These are phyloP conservation scores for Stachybotrys echinatus DNA, from an alignment of 2,329 filamentous ascomycete genomes.

Conservation along the genomic window DNA sequence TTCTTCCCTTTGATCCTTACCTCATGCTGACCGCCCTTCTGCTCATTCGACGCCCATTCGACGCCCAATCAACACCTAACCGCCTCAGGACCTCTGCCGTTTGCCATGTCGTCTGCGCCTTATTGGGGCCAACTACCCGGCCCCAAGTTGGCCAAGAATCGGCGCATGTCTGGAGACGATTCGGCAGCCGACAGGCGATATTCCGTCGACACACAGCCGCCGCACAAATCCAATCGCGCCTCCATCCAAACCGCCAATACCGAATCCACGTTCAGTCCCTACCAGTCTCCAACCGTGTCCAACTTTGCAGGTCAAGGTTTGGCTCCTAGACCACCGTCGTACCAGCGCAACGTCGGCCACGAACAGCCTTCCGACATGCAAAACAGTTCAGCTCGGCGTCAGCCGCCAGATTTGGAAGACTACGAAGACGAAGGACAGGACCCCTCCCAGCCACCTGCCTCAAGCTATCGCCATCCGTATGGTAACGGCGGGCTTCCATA, in stretches of 20 bases:
- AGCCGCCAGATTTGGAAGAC: conserved; percentile 26
- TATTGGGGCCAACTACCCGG: conserved; percentile 57
- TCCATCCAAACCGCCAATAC: conserved; percentile 54
- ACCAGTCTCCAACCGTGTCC: conserved; percentile 48
- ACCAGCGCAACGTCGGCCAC: conserved; percentile 30
- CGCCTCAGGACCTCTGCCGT: conserved; percentile 5
- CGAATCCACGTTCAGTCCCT: conserved; percentile 54
- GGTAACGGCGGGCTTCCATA: conserved; percentile 19
- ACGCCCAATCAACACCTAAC: conserved; percentile 20
- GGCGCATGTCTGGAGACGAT: conserved; percentile 28
- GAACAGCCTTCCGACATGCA: conserved; percentile 20
- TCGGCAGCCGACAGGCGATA: conserved; percentile 22
- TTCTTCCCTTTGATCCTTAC: not conserved
- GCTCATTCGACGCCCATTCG: conserved; percentile 3
- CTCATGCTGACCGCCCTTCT: not conserved
- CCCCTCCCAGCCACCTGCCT: conserved; percentile 50
- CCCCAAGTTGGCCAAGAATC: conserved; percentile 34
- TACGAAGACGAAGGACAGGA: conserved; percentile 26
- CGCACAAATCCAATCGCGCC: conserved; percentile 41
- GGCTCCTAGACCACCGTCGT: conserved; percentile 54
- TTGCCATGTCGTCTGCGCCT: conserved; percentile 43
- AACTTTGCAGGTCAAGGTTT: conserved; percentile 47
- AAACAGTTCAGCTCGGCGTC: conserved; percentile 13
- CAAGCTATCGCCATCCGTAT: conserved; percentile 49
- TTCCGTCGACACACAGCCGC: conserved; percentile 30